Evolutionary conservation across 148 eudicot species (phyloP).

Genomic region (Cornus florida): DNA sequence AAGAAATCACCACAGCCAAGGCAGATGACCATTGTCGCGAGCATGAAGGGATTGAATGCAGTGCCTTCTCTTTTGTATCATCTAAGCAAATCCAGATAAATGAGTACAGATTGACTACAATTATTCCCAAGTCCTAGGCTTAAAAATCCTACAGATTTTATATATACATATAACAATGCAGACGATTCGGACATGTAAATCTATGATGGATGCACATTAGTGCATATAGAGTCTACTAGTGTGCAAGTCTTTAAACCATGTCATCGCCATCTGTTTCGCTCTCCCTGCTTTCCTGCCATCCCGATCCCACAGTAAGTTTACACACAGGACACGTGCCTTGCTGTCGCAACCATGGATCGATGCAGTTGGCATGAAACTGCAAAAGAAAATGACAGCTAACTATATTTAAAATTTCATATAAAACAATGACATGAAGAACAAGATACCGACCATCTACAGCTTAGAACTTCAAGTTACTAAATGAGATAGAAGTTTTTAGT

Average conservation of each 20-base stretch:
- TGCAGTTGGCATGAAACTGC: conserved; percentile 47
- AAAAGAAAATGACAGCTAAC: conserved; percentile 7
- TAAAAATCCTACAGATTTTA: neutral
- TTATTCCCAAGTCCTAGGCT: neutral
- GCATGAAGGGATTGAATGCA: too few species aligned
- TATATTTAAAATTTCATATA: neutral
- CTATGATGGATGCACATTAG: neutral
- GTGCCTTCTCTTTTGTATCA: too few species aligned
- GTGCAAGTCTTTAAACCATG: conserved; percentile 22
- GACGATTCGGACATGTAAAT: neutral
- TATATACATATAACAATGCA: neutral
- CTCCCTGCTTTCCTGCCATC: conserved; percentile 22
- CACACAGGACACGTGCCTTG: conserved; percentile 38
- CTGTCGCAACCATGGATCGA: conserved; percentile 48
- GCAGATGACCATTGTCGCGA: too few species aligned
- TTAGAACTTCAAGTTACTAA: neutral
- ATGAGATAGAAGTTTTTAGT: neutral
- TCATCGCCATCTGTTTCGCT: conserved; percentile 18
- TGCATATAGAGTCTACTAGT: neutral
- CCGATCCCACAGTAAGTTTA: conserved; percentile 29
- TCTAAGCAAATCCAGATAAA: too few species aligned
- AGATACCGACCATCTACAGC: neutral
- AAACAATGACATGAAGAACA: neutral
- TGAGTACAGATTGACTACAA: neutral
- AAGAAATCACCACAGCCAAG: too few species aligned